These are phyloP conservation scores for Ascochyta rabiei DNA, from an alignment of 2,329 filamentous ascomycete species.

Conservation along the genomic window DNA sequence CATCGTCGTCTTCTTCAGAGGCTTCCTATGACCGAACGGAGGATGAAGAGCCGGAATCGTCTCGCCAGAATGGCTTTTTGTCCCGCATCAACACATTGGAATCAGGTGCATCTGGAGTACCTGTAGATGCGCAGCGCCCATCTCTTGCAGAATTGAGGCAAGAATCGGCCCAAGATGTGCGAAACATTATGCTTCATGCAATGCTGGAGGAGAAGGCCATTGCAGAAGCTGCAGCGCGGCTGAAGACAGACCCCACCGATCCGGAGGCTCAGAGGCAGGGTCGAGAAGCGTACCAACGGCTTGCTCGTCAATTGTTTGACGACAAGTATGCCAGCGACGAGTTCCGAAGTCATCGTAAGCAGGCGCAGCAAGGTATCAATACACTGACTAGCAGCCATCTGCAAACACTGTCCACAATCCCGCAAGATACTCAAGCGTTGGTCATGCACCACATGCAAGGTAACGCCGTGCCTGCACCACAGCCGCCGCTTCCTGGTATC, in stretches of 20 bases:
- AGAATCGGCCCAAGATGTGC: conserved; percentile 35
- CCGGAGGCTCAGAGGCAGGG: conserved; percentile 48
- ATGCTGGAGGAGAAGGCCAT: conserved; percentile 54
- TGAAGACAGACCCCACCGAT: conserved; percentile 41
- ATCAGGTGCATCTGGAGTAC: conserved; percentile 26
- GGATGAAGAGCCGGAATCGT: conserved; percentile 24
- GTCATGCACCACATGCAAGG: conserved; percentile 22
- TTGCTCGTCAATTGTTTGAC: conserved; percentile 48
- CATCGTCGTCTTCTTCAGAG: conserved; percentile 38
- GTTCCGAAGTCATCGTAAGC: conserved; percentile 41
- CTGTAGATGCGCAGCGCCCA: conserved; percentile 15
- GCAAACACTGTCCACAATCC: conserved; percentile 26
- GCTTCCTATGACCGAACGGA: conserved; percentile 28
- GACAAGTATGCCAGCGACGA: conserved; percentile 48
- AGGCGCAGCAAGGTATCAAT: conserved; percentile 49
- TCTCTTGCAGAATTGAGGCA: conserved; percentile 23
- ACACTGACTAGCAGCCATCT: conserved; percentile 34
- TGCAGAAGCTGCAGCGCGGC: conserved; percentile 46
- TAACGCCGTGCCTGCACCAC: conserved; percentile 7
- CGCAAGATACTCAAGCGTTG: conserved; percentile 34
- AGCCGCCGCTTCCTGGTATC: conserved; percentile 21
- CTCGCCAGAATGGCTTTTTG: conserved; percentile 26
- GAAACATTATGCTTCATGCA: conserved; percentile 52
- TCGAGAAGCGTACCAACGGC: conserved; percentile 46
- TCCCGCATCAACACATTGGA: conserved; percentile 40